Evolutionary conservation across 345 rosid genomes (phyloP).

Genomic region (Diplotaxis tenuifolia): DNA sequence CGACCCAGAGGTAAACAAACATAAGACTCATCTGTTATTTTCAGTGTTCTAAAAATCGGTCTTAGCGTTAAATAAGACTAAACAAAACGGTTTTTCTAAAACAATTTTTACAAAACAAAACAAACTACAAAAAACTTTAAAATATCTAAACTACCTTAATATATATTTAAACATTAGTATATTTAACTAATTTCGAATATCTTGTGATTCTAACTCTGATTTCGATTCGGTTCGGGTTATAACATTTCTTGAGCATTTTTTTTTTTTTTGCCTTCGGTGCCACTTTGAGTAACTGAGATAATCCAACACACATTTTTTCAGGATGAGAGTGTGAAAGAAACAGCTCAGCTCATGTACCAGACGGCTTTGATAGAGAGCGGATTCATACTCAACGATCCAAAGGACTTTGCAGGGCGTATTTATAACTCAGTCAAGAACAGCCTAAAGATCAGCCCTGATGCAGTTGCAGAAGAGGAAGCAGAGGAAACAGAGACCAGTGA

Average conservation of each 20-base stretch:
- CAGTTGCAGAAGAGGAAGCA: constrained; percentile 67
- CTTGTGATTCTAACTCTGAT: no score
- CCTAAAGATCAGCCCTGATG: constrained; percentile 74
- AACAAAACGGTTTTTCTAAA: no score
- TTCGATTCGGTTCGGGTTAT: no score
- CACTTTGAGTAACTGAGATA: not conserved
- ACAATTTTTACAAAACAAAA: no score
- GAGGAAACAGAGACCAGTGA: constrained; percentile 52
- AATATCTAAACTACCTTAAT: no score
- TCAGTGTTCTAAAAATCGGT: no score
- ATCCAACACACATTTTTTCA: constrained; percentile 26
- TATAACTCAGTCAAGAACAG: constrained; percentile 73
- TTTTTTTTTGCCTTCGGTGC: not conserved
- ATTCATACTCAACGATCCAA: constrained; percentile 67
- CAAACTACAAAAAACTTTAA: no score
- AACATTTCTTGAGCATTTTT: no score
- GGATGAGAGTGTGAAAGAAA: constrained; percentile 74
- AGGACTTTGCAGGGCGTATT: constrained; percentile 80
- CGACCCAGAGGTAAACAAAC: constrained; percentile 70
- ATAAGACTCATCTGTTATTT: not conserved
- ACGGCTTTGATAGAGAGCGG: constrained; percentile 98
- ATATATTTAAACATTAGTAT: no score
- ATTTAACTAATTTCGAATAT: no score
- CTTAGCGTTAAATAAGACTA: no score
- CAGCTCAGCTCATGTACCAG: constrained; percentile 87